phyloP scores from a whole-genome alignment of 768 basidiomycete species.

The Psilocybe sp. region DNA sequence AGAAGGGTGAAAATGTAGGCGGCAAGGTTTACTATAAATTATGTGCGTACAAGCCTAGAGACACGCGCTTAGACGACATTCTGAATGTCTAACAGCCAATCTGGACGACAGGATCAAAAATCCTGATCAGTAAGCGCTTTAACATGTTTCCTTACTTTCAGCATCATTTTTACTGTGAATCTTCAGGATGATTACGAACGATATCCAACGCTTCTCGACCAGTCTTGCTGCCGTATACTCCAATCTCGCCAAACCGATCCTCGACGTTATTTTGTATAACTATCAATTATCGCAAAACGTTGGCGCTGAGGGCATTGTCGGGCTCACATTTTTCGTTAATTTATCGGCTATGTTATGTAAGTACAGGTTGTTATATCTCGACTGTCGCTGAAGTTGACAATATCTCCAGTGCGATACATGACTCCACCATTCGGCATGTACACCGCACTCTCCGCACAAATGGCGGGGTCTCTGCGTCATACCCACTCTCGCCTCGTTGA shows the following conservation, averaged over 20 bases:
- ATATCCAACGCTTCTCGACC: slow-evolving; percentile 89
- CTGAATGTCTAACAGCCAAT: slow-evolving; percentile 56
- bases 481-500: slow-evolving; percentile 89
- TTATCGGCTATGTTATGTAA: slow-evolving; percentile 75
- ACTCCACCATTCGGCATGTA: slow-evolving; percentile 94
- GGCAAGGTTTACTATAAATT: slow-evolving; percentile 94
- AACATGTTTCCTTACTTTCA: neutral
- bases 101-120: slow-evolving; percentile 96
- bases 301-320: slow-evolving; percentile 86
- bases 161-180: slow-evolving; percentile 6
- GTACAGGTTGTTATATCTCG: slow-evolving; percentile 20
- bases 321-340: slow-evolving; percentile 84
- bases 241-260: slow-evolving; percentile 89
- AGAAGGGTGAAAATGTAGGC: slow-evolving; percentile 57
- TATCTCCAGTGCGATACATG: slow-evolving; percentile 69
- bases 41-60: slow-evolving; percentile 40
- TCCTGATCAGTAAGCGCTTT: slow-evolving; percentile 74
- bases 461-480: slow-evolving; percentile 87
- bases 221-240: slow-evolving; percentile 92
- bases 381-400: neutral
- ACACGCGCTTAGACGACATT: neutral
- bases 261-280: slow-evolving; percentile 94
- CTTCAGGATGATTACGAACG: slow-evolving; percentile 87
- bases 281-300: slow-evolving; percentile 93
- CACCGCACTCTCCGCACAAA: slow-evolving; percentile 82